A percentile compares a stretch with the other conserved stretches of the same genome.
phyloP scores from a whole-genome alignment of 805 yeast genomes.

The Lachancea nothofagi region DNA sequence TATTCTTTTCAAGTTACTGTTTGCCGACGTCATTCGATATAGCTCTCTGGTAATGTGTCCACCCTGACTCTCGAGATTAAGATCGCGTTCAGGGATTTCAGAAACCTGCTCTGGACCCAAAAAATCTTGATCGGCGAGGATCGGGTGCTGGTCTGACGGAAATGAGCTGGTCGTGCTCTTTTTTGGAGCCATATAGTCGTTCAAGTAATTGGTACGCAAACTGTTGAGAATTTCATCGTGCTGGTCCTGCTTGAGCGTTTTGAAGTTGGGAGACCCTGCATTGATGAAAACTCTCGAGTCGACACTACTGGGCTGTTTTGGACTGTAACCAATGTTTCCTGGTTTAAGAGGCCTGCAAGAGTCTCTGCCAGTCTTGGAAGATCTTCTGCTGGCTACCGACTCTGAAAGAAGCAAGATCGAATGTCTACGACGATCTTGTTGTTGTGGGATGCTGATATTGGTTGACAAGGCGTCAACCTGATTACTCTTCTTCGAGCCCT shows the following conservation, averaged over 20 bases:
- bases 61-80: constrained; percentile 25
- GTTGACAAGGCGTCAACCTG: constrained; percentile 8
- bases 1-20: constrained; percentile 12
- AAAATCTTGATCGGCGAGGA: not conserved
- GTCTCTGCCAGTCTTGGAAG: constrained; percentile 4
- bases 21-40: constrained; percentile 23
- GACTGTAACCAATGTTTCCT: constrained; percentile 1
- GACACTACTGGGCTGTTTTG: constrained; percentile 15
- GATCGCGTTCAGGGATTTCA: constrained; percentile 13
- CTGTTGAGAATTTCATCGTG: constrained; percentile 31
- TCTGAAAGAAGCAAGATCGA: constrained; percentile 16
- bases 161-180: constrained; percentile 1
- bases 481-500: not conserved
- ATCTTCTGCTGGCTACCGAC: constrained; percentile 13
- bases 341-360: not conserved
- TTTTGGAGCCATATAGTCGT: constrained; percentile 9
- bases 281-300: constrained; percentile 27
- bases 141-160: not conserved
- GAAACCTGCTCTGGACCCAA: constrained; percentile 8
- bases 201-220: constrained; percentile 28
- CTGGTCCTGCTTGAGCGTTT: constrained; percentile 20
- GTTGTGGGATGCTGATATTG: constrained; percentile 11
- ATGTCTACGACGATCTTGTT: constrained; percentile 13
- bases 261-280: constrained; percentile 31
- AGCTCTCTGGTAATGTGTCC: constrained; percentile 38